Base-by-base conservation (phyloP, 2,329 filamentous ascomycete species). In the Fusarium sp. region DNA sequence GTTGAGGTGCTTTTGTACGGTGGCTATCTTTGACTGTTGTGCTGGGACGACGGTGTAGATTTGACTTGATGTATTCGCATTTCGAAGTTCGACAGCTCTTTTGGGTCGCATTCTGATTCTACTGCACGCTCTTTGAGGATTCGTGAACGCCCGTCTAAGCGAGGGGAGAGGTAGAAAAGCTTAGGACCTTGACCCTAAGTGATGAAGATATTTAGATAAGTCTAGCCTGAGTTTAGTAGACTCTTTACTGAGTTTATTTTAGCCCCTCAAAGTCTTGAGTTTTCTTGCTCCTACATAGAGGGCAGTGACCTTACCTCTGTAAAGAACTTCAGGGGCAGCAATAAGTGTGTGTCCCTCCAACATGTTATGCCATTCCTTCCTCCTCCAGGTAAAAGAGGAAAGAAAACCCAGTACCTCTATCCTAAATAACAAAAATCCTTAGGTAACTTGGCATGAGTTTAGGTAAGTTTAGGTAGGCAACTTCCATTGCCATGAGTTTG, bases 81-180 rank as follows among this genome's bases (percentile, higher is more conserved):
- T 28, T 15, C 8, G 12, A 22, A 48, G 26, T 13, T 22, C 4
- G 0, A 12, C n/a, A 28, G 45, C 6, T 28, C 13, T 28, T 48
- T 20, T 12, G 20, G 13, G 9, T 22, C 22, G 4, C 7, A 14
- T 10, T 22, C 2, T 20, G 26, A 3, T 28, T 22, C 4, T 48
- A 17, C 45, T 6, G 14, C 26, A 22, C 0, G 9, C 0, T 5
- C 24, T 6, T 28, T 13, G 8, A 13, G 24, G 24, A 20, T 9
- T 38, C 13, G n/a, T 36, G 33, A 17, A 54, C 14, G 26, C 26
- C 24, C 26, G 13, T 44, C 15, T n/a, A 17, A 24, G 22, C 14
- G 33, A 6, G 31, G 2, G 14, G 22, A 0, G 39, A n/a, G 22
- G 39, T 22, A 15, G 22, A 42, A 8, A 42, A 42, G 39, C 22